Conservation (phyloP, 345 rosid genomes). For the Capsella bursapastoris region DNA sequence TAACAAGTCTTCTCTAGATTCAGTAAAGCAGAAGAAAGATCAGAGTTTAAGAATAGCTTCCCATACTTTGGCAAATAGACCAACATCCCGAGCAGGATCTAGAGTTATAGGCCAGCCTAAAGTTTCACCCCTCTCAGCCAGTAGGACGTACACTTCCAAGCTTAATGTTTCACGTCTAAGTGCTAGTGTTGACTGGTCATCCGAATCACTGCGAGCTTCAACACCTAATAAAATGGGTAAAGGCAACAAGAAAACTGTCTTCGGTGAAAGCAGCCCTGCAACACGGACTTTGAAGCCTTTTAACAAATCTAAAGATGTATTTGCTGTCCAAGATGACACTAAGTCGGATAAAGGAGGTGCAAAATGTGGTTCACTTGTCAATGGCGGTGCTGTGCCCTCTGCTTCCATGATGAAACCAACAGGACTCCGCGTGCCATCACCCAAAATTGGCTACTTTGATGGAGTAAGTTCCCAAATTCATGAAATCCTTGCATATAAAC, state of each 20-base stretch:
- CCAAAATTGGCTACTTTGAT: constrained; percentile 95
- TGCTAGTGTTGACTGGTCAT: constrained; percentile 83
- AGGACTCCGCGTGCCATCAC: constrained; percentile 93
- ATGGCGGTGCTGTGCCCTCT: constrained; percentile 44
- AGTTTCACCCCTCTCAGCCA: constrained; percentile 47
- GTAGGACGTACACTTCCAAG: constrained; percentile 54
- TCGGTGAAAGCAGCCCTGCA: constrained; percentile 27
- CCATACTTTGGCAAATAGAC: constrained; percentile 44
- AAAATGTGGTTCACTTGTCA: constrained; percentile 49
- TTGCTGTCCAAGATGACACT: constrained; percentile 45
- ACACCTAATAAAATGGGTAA: constrained; percentile 57
- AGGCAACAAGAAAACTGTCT: constrained; percentile 23
- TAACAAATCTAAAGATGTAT: constrained; percentile 40
- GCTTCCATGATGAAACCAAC: constrained; percentile 61
- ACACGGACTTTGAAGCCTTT: constrained; percentile 46
- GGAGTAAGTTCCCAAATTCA: constrained; percentile 66
- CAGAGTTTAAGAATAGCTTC: constrained; percentile 46
- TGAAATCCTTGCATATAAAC: constrained; percentile 21
- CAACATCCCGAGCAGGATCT: constrained; percentile 46
- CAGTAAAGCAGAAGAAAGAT: constrained; percentile 43
- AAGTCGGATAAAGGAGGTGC: constrained; percentile 35
- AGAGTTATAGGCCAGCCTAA: constrained; percentile 50
- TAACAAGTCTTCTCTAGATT: constrained; percentile 48
- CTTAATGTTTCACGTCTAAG: constrained; percentile 56
- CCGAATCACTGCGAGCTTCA: constrained; percentile 59